Conservation (phyloP, 345 rosid genomes). For the Aquilaria sinensis region DNA sequence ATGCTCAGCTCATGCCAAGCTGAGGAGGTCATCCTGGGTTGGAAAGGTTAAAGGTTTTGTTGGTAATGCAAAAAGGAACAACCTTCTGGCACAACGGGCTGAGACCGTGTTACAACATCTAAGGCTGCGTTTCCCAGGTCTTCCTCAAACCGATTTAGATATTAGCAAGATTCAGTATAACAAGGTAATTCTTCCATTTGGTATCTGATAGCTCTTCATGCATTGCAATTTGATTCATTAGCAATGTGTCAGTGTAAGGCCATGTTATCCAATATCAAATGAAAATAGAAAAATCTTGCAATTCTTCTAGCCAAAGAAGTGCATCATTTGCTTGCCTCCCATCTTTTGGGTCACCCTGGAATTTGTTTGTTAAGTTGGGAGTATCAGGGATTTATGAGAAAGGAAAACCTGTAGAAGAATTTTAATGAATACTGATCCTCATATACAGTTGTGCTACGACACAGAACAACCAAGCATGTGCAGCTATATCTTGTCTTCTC, state of each 20-base stretch:
- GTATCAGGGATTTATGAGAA: not conserved
- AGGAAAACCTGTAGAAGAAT: not conserved
- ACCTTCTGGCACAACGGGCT: constrained; percentile 61
- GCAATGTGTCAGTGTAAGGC: not conserved
- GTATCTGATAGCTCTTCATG: not conserved
- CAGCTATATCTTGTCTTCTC: not conserved
- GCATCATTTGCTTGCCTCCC: not conserved
- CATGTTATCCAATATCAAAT: no score
- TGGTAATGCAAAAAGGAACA: constrained; percentile 61
- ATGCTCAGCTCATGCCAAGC: constrained; percentile 32
- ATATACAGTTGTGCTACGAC: not conserved
- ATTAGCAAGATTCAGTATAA: constrained; percentile 29
- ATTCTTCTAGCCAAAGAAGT: no score
- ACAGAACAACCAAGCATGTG: not conserved
- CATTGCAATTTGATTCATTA: not conserved
- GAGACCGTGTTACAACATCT: constrained; percentile 71
- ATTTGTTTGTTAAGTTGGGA: not conserved
- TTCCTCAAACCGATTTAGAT: constrained; percentile 81
- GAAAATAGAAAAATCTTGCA: no score
- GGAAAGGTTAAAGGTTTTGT: constrained; percentile 88
- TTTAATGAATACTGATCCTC: not conserved
- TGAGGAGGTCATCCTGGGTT: constrained; percentile 65
- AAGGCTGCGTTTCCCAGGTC: constrained; percentile 77
- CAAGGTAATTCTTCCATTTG: constrained; percentile 19
- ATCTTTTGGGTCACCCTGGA: not conserved